phyloP scores from a whole-genome alignment of 768 basidiomycete genomes.

The Psilocybe azurescens region DNA sequence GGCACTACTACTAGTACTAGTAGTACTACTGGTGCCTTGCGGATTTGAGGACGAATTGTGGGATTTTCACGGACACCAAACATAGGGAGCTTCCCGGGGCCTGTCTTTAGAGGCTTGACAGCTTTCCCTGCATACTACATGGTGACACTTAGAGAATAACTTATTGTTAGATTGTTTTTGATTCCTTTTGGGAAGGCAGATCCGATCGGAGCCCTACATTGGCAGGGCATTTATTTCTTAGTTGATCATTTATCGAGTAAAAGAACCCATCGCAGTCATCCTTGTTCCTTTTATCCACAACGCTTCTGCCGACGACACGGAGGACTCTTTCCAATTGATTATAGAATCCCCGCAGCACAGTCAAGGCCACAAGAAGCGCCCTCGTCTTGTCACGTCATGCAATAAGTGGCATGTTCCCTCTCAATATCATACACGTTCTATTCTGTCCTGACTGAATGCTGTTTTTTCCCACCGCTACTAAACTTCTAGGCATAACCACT shows the following conservation, averaged over 20 bases:
- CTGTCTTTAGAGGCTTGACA: not conserved
- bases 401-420: conserved; percentile 73
- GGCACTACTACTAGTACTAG: no score
- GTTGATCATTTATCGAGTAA: conserved; percentile 13
- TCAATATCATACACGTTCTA: conserved; percentile 1
- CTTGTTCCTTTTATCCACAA: conserved; percentile 7
- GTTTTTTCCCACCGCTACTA: no score
- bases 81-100: conserved; percentile 4
- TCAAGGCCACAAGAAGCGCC: conserved; percentile 81
- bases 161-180: no score
- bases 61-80: conserved; percentile 5
- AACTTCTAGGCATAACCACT: no score
- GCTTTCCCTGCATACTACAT: no score
- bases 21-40: no score
- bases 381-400: conserved; percentile 87
- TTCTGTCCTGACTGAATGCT: no score
- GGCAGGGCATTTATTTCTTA: conserved; percentile 24
- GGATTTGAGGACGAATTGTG: not conserved
- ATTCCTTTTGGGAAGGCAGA: conserved; percentile 40
- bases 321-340: conserved; percentile 80
- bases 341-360: conserved; percentile 82
- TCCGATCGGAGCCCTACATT: conserved; percentile 37
- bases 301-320: conserved; percentile 49
- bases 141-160: no score
- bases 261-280: conserved; percentile 17